Evolutionary conservation across 768 basidiomycete species (phyloP), one percentile per base, ranked within the genome.

Genomic region (Candolleomyces efflorescens): DNA sequence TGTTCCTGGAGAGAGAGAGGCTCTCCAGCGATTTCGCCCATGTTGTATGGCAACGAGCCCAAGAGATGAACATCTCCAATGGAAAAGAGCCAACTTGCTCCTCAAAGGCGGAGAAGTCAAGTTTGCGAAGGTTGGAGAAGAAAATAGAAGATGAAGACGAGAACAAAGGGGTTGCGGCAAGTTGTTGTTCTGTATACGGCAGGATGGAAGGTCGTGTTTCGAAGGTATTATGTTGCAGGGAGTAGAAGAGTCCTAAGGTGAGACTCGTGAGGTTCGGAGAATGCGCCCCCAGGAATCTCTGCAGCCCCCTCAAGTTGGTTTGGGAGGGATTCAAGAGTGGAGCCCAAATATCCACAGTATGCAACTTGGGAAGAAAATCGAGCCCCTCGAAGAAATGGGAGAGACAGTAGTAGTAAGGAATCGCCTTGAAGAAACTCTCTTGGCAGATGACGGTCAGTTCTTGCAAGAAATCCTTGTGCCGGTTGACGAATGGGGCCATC

Each of bases 401-500:
- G 47, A 48, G 26, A 18, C 32, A 27, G 22, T 56, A 56, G 23
- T 50, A 51, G 27, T 36, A 36, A 9, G 51, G 51, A 3, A 49
- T 10, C 11, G 7, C 18, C 37, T 39, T 53, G 51, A 23, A 49
- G 20, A 11, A 32, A 10, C 18, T 36, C n/a, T 56, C 55, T 15
- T 56, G 27, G 17, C 38, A 32, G 2, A 22, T 26, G 32, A 56
- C 24, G 4, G 46, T 38, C n/a, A 56, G 38, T 13, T 23, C 23
- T 3, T 10, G 37, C 20, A 56, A 39, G 5, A 48, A 50, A 11
- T 12, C 12, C 7, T 36, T 17, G 26, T 56, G 55, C 10, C 47
- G 47, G 38, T 56, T 56, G 20, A 56, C 26, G 47, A 56, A 37
- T 3, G 55, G 48, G n/a, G 55, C 55, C 22, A 50, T 9, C 32